phyloP scores from a whole-genome alignment of 2,329 filamentous ascomycete genomes.

The Herpomyces periplanetae region DNA sequence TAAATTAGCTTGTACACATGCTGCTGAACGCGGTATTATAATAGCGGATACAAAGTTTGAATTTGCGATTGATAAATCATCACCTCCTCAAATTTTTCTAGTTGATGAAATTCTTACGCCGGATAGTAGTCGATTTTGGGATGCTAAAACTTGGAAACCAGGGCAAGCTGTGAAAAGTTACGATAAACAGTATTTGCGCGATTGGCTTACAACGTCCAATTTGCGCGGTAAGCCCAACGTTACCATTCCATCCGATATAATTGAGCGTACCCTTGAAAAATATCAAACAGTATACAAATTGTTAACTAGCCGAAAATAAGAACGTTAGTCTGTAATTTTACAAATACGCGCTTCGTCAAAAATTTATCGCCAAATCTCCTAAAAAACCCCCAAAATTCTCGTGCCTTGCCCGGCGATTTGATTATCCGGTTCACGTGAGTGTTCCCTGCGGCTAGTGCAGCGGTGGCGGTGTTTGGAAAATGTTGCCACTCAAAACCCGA shows the following conservation, averaged over 20 bases:
- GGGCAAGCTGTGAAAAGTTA: slow-evolving; percentile 44
- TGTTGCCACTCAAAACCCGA: too few relatives aligned
- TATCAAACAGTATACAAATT: slow-evolving; percentile 36
- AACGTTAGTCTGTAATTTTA: too few relatives aligned
- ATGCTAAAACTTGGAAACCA: slow-evolving; percentile 26
- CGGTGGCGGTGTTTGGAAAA: too few relatives aligned
- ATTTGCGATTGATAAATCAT: slow-evolving; percentile 17
- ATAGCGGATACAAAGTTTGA: slow-evolving; percentile 43
- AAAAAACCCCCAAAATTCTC: too few relatives aligned
- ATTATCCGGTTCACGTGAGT: too few relatives aligned
- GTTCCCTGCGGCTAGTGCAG: too few relatives aligned
- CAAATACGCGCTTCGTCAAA: too few relatives aligned
- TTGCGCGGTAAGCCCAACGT: slow-evolving; percentile 36
- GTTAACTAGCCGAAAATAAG: slow-evolving; percentile 17
- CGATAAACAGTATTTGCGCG: slow-evolving; percentile 48
- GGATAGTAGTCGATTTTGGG: slow-evolving; percentile 6
- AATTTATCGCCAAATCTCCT: too few relatives aligned
- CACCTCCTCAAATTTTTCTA: slow-evolving; percentile 19
- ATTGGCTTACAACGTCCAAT: slow-evolving; percentile 35
- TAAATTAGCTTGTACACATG: slow-evolving; percentile 18
- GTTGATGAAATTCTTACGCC: slow-evolving; percentile 61
- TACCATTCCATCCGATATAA: slow-evolving; percentile 27
- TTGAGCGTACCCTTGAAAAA: slow-evolving; percentile 22
- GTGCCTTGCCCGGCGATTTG: too few relatives aligned
- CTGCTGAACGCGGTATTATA: slow-evolving; percentile 23